These are phyloP conservation scores for Quercus tomentella DNA, from an alignment of 331 rosid genomes.

Conservation along the genomic window DNA sequence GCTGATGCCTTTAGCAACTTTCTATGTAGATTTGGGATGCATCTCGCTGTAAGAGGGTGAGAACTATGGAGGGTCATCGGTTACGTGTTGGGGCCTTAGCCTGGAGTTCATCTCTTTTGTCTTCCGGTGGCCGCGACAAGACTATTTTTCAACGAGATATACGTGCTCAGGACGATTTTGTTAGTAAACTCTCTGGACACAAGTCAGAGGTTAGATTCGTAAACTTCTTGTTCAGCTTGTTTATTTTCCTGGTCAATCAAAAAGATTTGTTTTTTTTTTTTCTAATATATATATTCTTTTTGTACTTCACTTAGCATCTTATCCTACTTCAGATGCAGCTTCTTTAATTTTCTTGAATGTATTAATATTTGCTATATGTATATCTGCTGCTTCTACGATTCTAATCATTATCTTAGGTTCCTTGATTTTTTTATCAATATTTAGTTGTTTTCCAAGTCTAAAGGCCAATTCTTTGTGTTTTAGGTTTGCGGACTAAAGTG, in stretches of 20 bases:
- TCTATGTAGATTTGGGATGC: constrained; percentile 95
- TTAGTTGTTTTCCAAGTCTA: neutral
- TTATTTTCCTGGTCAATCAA: neutral
- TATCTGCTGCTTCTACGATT: neutral
- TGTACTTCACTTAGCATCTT: neutral
- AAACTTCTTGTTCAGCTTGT: constrained; percentile 24
- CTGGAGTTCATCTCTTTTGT: constrained; percentile 87
- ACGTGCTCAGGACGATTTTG: constrained; percentile 88
- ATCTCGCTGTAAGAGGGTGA: constrained; percentile 77
- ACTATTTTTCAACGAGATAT: constrained; percentile 91
- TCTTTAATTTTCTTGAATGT: neutral
- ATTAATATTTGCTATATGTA: neutral
- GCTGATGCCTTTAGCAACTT: constrained; percentile 16
- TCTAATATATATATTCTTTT: too few species aligned
- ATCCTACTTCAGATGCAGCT: neutral
- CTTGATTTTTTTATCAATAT: neutral
- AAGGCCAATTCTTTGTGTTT: constrained; percentile 20
- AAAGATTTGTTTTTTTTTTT: too few species aligned
- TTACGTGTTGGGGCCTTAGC: constrained; percentile 96
- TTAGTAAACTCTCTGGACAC: constrained; percentile 90
- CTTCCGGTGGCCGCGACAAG: constrained; percentile 98
- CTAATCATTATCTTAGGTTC: neutral
- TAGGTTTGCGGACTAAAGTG: constrained; percentile 98
- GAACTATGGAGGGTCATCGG: constrained; percentile 96
- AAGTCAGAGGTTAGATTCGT: constrained; percentile 82